Evolutionary conservation across 371 early-diverging fungal species (phyloP).

Genomic region (Conidiobolus incongruus): DNA sequence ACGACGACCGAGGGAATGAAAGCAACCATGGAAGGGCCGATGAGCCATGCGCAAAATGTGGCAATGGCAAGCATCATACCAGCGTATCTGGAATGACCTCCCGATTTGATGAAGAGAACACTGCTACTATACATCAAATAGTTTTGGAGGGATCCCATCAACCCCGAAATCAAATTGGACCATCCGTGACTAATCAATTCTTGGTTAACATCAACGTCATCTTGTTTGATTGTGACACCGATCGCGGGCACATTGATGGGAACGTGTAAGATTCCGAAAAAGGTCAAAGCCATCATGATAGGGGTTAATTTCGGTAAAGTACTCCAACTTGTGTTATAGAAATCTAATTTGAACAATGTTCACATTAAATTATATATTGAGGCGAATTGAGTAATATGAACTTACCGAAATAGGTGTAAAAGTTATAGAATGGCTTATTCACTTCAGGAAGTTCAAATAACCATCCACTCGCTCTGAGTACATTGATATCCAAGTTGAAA

Average conservation of each 20-base stretch:
- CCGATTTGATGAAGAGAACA: slow-evolving; percentile 71
- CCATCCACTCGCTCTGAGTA: slow-evolving; percentile 59
- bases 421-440: slow-evolving; percentile 60
- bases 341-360: neutral
- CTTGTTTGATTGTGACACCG: slow-evolving; percentile 68
- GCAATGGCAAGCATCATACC: slow-evolving; percentile 61
- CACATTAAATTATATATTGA: no score
- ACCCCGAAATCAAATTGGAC: slow-evolving; percentile 62
- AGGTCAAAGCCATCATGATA: slow-evolving; percentile 77
- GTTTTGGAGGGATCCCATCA: slow-evolving; percentile 60
- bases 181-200: slow-evolving; percentile 85
- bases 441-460: slow-evolving; percentile 56
- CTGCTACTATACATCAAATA: slow-evolving; percentile 80
- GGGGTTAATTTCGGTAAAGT: slow-evolving; percentile 55
- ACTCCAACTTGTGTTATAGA: slow-evolving; percentile 22
- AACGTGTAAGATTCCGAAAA: slow-evolving; percentile 89
- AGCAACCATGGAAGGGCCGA: slow-evolving; percentile 63
- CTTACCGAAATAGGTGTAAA: slow-evolving; percentile 52
- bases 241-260: slow-evolving; percentile 85
- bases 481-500: slow-evolving; percentile 29
- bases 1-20: slow-evolving; percentile 87
- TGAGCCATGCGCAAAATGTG: slow-evolving; percentile 49
- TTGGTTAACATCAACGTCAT: slow-evolving; percentile 68
- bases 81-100: slow-evolving; percentile 67
- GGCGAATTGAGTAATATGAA: neutral